These are phyloP conservation scores for Tuber calosporum DNA, from an alignment of 495 filamentous ascomycete genomes.

Conservation along the genomic window DNA sequence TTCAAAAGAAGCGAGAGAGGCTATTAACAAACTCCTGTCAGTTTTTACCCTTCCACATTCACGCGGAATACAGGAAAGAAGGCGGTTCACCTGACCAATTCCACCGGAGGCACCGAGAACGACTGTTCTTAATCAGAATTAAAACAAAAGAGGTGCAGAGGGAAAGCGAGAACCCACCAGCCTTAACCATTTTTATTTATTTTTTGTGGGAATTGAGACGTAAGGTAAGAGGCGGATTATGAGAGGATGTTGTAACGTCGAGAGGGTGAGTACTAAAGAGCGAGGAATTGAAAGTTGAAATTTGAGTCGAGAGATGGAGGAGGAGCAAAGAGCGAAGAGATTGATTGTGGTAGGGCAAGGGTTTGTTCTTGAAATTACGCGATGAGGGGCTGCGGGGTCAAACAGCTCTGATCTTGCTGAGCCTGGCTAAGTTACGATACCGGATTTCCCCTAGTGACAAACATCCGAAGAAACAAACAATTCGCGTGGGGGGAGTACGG, in stretches of 20 bases:
- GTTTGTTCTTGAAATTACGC: slow-evolving; percentile 1
- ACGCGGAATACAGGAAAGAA: background rate
- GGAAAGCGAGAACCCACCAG: slow-evolving; percentile 53
- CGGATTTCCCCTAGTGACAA: background rate
- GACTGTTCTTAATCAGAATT: slow-evolving; percentile 48
- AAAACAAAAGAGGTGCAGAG: background rate
- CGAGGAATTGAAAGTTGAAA: slow-evolving; percentile 31
- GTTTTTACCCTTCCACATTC: slow-evolving; percentile 9
- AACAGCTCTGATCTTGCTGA: background rate
- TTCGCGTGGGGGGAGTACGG: background rate
- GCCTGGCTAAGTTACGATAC: background rate
- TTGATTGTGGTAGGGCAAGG: slow-evolving; percentile 9
- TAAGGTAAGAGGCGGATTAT: slow-evolving; percentile 16
- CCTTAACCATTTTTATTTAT: slow-evolving; percentile 77
- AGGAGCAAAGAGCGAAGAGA: background rate
- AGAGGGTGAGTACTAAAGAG: slow-evolving; percentile 10
- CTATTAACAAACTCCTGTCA: slow-evolving; percentile 49
- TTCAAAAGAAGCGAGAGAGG: slow-evolving; percentile 94
- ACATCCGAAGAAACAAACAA: slow-evolving; percentile 2
- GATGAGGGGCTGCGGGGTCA: slow-evolving; percentile 2
- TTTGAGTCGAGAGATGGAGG: slow-evolving; percentile 9
- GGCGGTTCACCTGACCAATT: slow-evolving; percentile 78
- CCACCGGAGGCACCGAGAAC: slow-evolving; percentile 95
- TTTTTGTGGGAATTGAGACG: slow-evolving; percentile 18
- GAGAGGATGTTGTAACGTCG: slow-evolving; percentile 24